phyloP scores from a whole-genome alignment of 768 basidiomycete genomes.

The Kwoniella sp. region DNA sequence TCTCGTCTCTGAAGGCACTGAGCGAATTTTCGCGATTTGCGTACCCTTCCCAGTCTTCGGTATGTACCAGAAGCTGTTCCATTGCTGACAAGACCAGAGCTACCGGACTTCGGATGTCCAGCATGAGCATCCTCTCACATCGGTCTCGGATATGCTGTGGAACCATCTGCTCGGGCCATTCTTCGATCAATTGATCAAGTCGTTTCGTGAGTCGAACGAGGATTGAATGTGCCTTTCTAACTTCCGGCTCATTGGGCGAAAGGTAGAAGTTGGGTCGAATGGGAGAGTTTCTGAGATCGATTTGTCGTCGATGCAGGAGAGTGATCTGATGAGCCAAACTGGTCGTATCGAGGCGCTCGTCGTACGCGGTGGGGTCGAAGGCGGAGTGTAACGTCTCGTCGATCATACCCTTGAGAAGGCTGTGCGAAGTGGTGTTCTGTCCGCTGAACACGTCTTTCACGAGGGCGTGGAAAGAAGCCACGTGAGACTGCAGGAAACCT shows the following conservation, averaged over 20 bases:
- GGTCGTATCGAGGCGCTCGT: conserved; percentile 34
- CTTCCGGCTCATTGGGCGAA: conserved; percentile 74
- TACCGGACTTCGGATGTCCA: conserved; percentile 70
- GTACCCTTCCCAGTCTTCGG: conserved; percentile 94
- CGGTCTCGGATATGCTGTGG: conserved; percentile 78
- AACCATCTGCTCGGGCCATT: conserved; percentile 99
- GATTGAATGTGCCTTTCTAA: conserved; percentile 64
- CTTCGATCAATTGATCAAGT: conserved; percentile 65
- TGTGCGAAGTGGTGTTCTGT: background rate
- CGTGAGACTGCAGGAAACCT: conserved; percentile 14
- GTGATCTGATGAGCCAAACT: conserved; percentile 38
- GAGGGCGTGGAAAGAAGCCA: conserved; percentile 36
- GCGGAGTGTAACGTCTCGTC: conserved; percentile 12
- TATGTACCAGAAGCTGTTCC: conserved; percentile 82
- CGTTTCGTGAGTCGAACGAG: conserved; percentile 63
- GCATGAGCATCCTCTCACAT: conserved; percentile 67
- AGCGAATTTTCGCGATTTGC: conserved; percentile 89
- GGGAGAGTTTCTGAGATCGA: conserved; percentile 26
- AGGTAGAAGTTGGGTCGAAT: conserved; percentile 71
- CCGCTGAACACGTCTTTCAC: conserved; percentile 27
- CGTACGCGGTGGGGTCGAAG: conserved; percentile 30
- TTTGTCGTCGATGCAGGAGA: conserved; percentile 47
- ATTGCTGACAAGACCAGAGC: conserved; percentile 79
- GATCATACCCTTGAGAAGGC: conserved; percentile 17
- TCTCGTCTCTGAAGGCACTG: conserved; percentile 65